These are phyloP conservation scores for Erythrophleum fordii DNA, from an alignment of 306 rosid genomes.

Conservation along the genomic window DNA sequence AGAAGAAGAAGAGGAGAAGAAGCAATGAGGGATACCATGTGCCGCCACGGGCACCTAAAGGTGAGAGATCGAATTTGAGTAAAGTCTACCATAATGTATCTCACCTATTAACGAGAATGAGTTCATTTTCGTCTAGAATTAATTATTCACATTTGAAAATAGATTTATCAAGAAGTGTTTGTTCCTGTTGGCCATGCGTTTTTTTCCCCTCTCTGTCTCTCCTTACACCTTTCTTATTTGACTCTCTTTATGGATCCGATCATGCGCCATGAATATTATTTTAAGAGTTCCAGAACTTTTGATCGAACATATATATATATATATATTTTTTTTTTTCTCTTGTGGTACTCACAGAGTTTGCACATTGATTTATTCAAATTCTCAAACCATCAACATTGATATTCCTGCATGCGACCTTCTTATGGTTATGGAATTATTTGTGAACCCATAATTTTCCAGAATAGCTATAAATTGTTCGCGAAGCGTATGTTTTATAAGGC, in stretches of 20 bases:
- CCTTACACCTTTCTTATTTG: not conserved
- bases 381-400: not conserved
- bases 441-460: not conserved
- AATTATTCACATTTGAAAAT: not conserved
- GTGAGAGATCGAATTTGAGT: constrained; percentile 40
- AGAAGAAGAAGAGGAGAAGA: constrained; percentile 70
- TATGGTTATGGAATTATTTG: not conserved
- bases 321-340: not conserved
- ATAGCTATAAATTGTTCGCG: not conserved
- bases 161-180: not conserved
- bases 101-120: not conserved
- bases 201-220: not conserved
- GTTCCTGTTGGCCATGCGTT: not conserved
- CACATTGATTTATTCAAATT: not conserved
- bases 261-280: not conserved
- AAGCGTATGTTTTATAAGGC: not conserved
- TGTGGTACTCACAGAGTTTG: not conserved
- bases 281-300: not conserved
- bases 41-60: constrained; percentile 66
- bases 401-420: not conserved
- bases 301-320: not conserved
- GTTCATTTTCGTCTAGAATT: not conserved
- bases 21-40: constrained; percentile 62
- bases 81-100: not conserved
- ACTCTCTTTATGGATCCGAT: constrained; percentile 38